These are phyloP conservation scores for Teunomyces stri DNA, from an alignment of 805 yeast species.

Conservation along the genomic window DNA sequence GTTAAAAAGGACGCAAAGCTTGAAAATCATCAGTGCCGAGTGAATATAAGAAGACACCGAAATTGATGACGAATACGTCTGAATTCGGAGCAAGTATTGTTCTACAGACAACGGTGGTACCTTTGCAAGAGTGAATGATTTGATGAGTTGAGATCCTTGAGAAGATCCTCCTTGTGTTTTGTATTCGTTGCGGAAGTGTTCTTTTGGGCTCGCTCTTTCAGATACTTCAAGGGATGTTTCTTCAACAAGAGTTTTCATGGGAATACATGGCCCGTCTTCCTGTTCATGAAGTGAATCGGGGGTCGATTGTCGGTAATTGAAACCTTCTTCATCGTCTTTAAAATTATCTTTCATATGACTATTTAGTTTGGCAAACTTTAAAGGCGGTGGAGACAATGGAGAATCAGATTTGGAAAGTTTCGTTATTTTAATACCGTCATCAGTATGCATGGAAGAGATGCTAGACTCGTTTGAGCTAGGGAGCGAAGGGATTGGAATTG, in stretches of 20 bases:
- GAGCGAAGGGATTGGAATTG: not conserved
- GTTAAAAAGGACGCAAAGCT: slow-evolving; percentile 31
- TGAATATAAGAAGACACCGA: slow-evolving; percentile 41
- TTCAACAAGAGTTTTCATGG: slow-evolving; percentile 21
- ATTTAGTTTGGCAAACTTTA: slow-evolving; percentile 16
- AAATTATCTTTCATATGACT: not conserved
- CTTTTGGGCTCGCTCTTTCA: slow-evolving; percentile 8
- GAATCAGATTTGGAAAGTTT: slow-evolving; percentile 9
- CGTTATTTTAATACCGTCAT: not conserved
- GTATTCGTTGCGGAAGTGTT: slow-evolving; percentile 13
- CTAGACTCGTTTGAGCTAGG: not conserved
- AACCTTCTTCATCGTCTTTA: slow-evolving; percentile 1
- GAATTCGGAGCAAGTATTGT: slow-evolving; percentile 35
- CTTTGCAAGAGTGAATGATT: slow-evolving; percentile 31
- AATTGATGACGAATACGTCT: slow-evolving; percentile 38
- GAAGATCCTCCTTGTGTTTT: slow-evolving; percentile 4
- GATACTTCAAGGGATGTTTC: slow-evolving; percentile 10
- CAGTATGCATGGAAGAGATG: not conserved
- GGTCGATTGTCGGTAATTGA: slow-evolving; percentile 10
- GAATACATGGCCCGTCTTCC: slow-evolving; percentile 15
- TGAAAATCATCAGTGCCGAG: slow-evolving; percentile 37
- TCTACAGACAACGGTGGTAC: slow-evolving; percentile 35
- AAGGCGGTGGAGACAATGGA: slow-evolving; percentile 24
- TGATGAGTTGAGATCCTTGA: slow-evolving; percentile 30
- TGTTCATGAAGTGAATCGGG: slow-evolving; percentile 15